These are phyloP conservation scores for Cercospora sp. DNA, from an alignment of 2,329 filamentous ascomycete species.

Conservation along the genomic window DNA sequence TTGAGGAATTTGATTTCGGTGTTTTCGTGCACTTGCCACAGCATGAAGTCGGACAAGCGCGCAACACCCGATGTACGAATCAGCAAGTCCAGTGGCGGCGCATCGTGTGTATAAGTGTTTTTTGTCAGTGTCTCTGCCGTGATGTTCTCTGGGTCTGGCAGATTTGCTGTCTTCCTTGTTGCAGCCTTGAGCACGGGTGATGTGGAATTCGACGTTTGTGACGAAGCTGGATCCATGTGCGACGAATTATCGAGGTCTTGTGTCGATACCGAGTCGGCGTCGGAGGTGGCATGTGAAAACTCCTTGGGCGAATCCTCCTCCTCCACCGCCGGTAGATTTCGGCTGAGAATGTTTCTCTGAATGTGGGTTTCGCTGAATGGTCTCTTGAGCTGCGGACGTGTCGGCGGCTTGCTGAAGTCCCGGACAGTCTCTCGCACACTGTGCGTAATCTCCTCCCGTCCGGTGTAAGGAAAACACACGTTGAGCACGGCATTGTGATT, in stretches of 20 bases:
- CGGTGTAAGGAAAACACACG: constrained; percentile 97
- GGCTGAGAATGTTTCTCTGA: constrained; percentile 71
- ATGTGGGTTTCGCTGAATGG: constrained; percentile 88
- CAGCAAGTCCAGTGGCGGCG: constrained; percentile 86
- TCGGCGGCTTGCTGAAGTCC: constrained; percentile 72
- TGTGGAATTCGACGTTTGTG: constrained; percentile 40
- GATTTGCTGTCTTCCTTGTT: constrained; percentile 14
- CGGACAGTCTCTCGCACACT: constrained; percentile 84
- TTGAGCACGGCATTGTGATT: constrained; percentile 80
- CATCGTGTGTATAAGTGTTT: constrained; percentile 83
- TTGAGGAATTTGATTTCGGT: constrained; percentile 91
- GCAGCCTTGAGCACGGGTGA: constrained; percentile 42
- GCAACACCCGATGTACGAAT: constrained; percentile 91
- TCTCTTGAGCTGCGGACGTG: constrained; percentile 48
- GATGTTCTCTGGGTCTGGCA: constrained; percentile 82
- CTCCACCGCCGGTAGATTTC: constrained; percentile 44
- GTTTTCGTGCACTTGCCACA: constrained; percentile 94
- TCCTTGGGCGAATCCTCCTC: constrained; percentile 33
- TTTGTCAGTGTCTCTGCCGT: constrained; percentile 76
- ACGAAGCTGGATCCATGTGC: constrained; percentile 41
- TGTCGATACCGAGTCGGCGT: constrained; percentile 31
- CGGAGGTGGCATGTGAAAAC: constrained; percentile 20
- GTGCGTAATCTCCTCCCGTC: constrained; percentile 88
- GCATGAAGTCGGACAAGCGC: constrained; percentile 93
- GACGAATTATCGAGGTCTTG: constrained; percentile 35